These are phyloP conservation scores for Populus tomentosa DNA, from an alignment of 441 rosid genomes.

Conservation along the genomic window DNA sequence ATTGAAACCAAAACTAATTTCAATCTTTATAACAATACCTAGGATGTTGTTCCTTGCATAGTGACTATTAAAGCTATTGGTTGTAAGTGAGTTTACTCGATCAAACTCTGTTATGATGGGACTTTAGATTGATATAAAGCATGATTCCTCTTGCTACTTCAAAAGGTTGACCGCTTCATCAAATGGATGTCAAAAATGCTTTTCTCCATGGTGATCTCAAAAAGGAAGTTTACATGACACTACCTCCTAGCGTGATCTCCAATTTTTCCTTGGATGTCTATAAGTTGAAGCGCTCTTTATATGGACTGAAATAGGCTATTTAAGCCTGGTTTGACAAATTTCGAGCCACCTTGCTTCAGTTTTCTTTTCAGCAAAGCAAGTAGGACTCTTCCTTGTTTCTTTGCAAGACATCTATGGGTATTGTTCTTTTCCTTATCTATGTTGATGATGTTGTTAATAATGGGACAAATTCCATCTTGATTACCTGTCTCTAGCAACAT, in stretches of 20 bases:
- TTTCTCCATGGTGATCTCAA: not conserved
- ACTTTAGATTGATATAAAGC: not conserved
- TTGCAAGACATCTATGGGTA: not conserved
- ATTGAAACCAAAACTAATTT: too few species aligned
- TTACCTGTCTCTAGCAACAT: not conserved
- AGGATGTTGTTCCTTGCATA: not conserved
- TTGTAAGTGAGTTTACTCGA: not conserved
- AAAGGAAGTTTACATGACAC: not conserved
- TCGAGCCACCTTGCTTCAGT: not conserved
- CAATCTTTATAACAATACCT: not conserved
- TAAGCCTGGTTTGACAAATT: conserved; percentile 5
- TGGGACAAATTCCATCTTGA: not conserved
- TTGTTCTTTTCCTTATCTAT: too few species aligned
- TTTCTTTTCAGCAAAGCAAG: not conserved
- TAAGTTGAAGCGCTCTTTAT: not conserved
- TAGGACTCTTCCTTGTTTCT: conserved; percentile 5
- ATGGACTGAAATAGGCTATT: not conserved
- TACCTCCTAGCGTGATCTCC: not conserved
- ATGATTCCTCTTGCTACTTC: not conserved
- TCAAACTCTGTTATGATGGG: not conserved
- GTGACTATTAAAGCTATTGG: too few species aligned
- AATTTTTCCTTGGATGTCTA: not conserved
- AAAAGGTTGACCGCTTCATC: not conserved
- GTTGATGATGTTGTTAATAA: not conserved
- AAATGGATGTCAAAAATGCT: not conserved